Percentiles rank a stretch among this genome's conserved stretches.
phyloP scores from a whole-genome alignment of 768 basidiomycete species.

The Roridomyces roridus region DNA sequence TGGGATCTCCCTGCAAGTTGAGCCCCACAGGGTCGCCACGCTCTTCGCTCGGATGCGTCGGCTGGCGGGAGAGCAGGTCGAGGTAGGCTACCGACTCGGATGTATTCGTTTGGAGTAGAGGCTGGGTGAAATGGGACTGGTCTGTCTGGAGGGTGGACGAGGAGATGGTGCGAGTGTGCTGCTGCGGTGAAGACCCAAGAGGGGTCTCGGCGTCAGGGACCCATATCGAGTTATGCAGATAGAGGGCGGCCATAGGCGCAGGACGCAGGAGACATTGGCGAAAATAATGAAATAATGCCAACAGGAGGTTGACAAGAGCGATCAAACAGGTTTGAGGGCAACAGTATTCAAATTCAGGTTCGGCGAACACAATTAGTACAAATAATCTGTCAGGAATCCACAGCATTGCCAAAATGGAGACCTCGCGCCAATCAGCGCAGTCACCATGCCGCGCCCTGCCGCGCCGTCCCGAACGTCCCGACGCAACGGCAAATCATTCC shows the following conservation, averaged over 20 bases:
- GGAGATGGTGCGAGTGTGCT: slow-evolving; percentile 50
- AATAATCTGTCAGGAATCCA: too few species aligned
- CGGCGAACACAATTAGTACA: too few species aligned
- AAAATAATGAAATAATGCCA: slow-evolving; percentile 13
- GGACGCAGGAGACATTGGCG: slow-evolving; percentile 24
- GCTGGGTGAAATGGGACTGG: slow-evolving; percentile 49
- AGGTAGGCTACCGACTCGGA: slow-evolving; percentile 38
- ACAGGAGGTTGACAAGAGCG: too few species aligned
- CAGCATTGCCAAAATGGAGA: too few species aligned
- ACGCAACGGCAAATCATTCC: too few species aligned
- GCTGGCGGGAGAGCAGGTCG: slow-evolving; percentile 40
- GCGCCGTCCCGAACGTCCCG: too few species aligned
- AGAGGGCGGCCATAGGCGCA: slow-evolving; percentile 60
- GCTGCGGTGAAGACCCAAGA: slow-evolving; percentile 39
- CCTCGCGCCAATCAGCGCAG: too few species aligned
- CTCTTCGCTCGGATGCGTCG: slow-evolving; percentile 32
- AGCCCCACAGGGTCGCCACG: slow-evolving; percentile 35
- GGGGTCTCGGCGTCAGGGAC: slow-evolving; percentile 37
- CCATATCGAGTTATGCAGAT: slow-evolving; percentile 62
- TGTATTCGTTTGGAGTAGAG: slow-evolving; percentile 41
- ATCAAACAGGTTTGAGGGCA: not conserved
- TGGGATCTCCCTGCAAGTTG: slow-evolving; percentile 33
- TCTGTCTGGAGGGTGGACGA: slow-evolving; percentile 29
- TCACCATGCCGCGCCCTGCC: too few species aligned
- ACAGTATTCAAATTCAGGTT: not conserved